Evolutionary conservation across 208 protist species (phyloP).

Genomic region (Jaenimonas drosophilae): DNA sequence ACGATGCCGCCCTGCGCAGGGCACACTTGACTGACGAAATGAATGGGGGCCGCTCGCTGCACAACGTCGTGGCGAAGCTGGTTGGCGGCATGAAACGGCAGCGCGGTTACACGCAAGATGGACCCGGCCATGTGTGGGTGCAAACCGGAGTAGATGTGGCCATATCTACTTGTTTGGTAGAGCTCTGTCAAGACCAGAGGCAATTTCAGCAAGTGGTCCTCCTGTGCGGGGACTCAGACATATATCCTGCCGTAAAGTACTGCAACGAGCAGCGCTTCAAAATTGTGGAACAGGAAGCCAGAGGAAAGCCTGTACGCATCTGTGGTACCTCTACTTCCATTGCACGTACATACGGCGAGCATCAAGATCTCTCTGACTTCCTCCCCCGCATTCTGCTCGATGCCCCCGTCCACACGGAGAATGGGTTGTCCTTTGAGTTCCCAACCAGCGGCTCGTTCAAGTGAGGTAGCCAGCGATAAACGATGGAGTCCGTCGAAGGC

Average conservation of each 20-base stretch:
- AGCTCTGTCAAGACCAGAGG: conserved; percentile 46
- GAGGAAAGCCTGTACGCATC: conserved; percentile 51
- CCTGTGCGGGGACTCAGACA: conserved; percentile 70
- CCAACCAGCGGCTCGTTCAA: too few relatives aligned
- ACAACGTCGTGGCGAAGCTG: conserved; percentile 70
- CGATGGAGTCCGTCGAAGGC: too few relatives aligned
- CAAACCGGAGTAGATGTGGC: conserved; percentile 81
- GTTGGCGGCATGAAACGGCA: conserved; percentile 79
- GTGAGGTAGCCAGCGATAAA: too few relatives aligned
- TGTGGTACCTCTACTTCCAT: conserved; percentile 71
- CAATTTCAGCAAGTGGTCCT: conserved; percentile 78
- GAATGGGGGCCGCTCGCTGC: conserved; percentile 55
- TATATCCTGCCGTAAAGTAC: conserved; percentile 70
- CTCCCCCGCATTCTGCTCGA: conserved; percentile 75
- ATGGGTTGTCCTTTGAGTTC: conserved; percentile 35
- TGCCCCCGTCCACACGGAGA: conserved; percentile 43
- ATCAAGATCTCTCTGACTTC: conserved; percentile 80
- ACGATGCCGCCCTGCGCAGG: conserved; percentile 37
- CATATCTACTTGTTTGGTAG: conserved; percentile 62
- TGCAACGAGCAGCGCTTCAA: conserved; percentile 55
- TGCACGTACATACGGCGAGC: conserved; percentile 60
- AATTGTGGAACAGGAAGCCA: conserved; percentile 12
- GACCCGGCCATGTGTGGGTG: conserved; percentile 73
- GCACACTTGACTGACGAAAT: conserved; percentile 68
- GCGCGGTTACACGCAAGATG: conserved; percentile 56